Base-by-base conservation (phyloP, 495 filamentous ascomycete genomes). In the Aspergillus affinis region DNA sequence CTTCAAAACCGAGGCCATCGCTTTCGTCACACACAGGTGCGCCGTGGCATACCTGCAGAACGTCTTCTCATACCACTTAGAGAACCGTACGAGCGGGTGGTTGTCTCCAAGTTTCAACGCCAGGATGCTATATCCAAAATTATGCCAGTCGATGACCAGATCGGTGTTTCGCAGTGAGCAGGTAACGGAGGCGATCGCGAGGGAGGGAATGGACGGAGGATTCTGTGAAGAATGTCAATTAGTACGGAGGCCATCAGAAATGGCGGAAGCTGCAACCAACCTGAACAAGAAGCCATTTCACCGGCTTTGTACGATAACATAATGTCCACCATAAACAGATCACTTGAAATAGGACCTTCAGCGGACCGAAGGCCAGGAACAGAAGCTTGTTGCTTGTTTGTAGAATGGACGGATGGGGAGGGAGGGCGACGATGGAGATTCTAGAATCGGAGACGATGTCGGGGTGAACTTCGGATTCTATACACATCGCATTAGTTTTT, bases 131-230 rank as follows among this genome's bases (percentile, higher is more conserved):
- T 91, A 97, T 61, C 94, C 93, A 73, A 97, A 97, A 72, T 99
- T 99, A 78, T 99, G 94, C 94, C 94, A 99, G 75, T 99, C 94
- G 58, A 98, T 91, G 41, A 97, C 81, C 3, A 97, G 84, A 57
- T 81, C 82, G 23, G 90, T 93, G 59, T 90, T 86, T 46, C 95
- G 90, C 55, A 96, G 75, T 66, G 84, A 85, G 68, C 89, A 92
- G 52, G 90, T 77, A 10, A 92, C 55, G 13, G 85, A 78, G 3
- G 92, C 86, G 51, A 98, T 77, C 26, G 85, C 81, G 5, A 99
- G 81, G 1, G 91, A 94, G 5, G 94, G 94, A 63, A 99, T 97
- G 1, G 93, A 92, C 5, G 94, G 94, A 6, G 94, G 94, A 74
- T 98, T 99, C 80, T 98, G 74, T 51, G 55, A 61, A 60, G 72